Conservation (phyloP, 1,139 yeast species). For the Insectozyma bohioensis region DNA sequence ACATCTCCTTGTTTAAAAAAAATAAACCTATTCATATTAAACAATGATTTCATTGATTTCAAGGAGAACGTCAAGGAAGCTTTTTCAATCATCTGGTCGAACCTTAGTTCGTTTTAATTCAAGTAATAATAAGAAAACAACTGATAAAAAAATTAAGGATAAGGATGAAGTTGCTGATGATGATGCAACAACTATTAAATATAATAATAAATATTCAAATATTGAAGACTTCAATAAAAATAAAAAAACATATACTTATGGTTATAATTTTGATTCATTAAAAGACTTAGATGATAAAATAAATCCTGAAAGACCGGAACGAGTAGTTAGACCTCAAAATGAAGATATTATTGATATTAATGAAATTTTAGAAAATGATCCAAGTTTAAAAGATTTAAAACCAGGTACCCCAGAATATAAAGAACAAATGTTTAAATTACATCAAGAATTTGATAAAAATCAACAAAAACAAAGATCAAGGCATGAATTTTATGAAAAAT, state of each 20-base stretch:
- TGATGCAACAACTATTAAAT: slow-evolving; percentile 2
- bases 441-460: slow-evolving; percentile 25
- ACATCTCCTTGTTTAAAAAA: too few relatives aligned
- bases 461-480: slow-evolving; percentile 22
- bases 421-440: slow-evolving; percentile 29
- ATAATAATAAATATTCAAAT: slow-evolving; percentile 16
- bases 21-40: too few relatives aligned
- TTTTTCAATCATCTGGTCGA: too few relatives aligned
- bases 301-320: slow-evolving; percentile 10
- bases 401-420: slow-evolving; percentile 42
- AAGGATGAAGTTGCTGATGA: too few relatives aligned
- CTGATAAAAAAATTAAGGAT: too few relatives aligned
- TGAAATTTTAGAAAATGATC: slow-evolving; percentile 30
- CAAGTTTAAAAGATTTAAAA: slow-evolving; percentile 29
- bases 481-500: slow-evolving; percentile 33
- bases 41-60: too few relatives aligned
- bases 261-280: slow-evolving; percentile 29
- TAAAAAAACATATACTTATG: slow-evolving; percentile 37
- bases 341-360: slow-evolving; percentile 23
- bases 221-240: slow-evolving; percentile 43
- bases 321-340: slow-evolving; percentile 10
- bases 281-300: slow-evolving; percentile 21
- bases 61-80: too few relatives aligned
- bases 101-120: too few relatives aligned
- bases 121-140: too few relatives aligned